A percentile compares a stretch with the other conserved stretches of the same genome.
phyloP scores from a whole-genome alignment of 768 basidiomycete genomes.

The Lyophyllum decastes region DNA sequence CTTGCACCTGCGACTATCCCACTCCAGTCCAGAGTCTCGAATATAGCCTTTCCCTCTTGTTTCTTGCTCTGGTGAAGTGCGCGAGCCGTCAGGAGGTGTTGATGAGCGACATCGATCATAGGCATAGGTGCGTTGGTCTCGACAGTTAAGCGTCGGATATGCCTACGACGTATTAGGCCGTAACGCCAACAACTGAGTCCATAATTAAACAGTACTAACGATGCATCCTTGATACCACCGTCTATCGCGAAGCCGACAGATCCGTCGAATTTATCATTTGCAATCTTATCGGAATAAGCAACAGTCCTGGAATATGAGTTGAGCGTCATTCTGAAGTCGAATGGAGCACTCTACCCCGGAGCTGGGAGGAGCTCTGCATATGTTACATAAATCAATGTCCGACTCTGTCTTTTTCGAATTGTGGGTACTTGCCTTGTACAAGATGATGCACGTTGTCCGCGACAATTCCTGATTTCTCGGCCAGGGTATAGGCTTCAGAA shows the following conservation, averaged over 20 bases:
- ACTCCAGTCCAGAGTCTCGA: conserved; percentile 80
- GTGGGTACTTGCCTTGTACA: conserved; percentile 54
- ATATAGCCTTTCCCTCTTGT: conserved; percentile 44
- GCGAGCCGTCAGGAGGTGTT: conserved; percentile 77
- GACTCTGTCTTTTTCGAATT: background rate
- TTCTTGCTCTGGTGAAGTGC: conserved; percentile 59
- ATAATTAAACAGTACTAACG: conserved; percentile 36
- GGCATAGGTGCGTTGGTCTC: conserved; percentile 74
- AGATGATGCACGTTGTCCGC: conserved; percentile 55
- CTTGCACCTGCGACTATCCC: conserved; percentile 77
- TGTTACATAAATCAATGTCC: background rate
- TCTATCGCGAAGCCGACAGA: conserved; percentile 76
- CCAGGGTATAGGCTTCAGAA: conserved; percentile 82
- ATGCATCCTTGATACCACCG: conserved; percentile 87
- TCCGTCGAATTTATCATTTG: conserved; percentile 74
- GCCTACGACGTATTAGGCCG: conserved; percentile 33
- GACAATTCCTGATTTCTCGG: conserved; percentile 81
- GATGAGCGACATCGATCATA: conserved; percentile 67
- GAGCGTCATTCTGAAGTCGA: background rate
- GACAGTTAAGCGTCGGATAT: conserved; percentile 69
- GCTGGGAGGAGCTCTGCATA: conserved; percentile 66
- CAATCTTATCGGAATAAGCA: conserved; percentile 67
- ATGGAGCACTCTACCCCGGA: conserved; percentile 43
- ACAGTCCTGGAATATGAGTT: conserved; percentile 40
- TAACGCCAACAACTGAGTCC: background rate